These are phyloP conservation scores for Arthroderma sp. DNA, from an alignment of 2,329 filamentous ascomycete species.

Conservation along the genomic window DNA sequence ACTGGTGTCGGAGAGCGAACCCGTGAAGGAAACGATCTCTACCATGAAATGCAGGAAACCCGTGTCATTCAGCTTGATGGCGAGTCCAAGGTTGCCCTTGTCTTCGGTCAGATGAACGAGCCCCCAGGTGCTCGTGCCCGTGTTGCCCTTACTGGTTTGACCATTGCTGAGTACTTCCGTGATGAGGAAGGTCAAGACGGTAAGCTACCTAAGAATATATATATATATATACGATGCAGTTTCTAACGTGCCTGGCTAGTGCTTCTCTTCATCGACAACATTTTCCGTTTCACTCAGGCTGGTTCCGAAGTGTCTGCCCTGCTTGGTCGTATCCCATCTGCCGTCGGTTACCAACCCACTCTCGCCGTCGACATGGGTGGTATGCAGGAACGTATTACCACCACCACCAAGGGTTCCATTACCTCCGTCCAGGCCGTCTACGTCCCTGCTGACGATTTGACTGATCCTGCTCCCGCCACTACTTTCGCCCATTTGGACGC, in stretches of 20 bases:
- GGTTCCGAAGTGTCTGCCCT: constrained; percentile 99
- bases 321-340: constrained; percentile 98
- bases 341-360: constrained; percentile 99
- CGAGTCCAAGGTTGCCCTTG: constrained; percentile 97
- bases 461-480: constrained; percentile 96
- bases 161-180: constrained; percentile 63
- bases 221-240: neutral
- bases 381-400: constrained; percentile 99
- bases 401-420: constrained; percentile 98
- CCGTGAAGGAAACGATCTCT: constrained; percentile 99
- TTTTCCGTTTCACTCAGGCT: constrained; percentile 99
- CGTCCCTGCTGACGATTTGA: constrained; percentile 99
- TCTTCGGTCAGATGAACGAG: constrained; percentile 99
- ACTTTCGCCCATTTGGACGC: constrained; percentile 99
- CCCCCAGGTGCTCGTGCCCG: constrained; percentile 98
- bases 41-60: constrained; percentile 99
- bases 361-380: constrained; percentile 97
- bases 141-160: constrained; percentile 88
- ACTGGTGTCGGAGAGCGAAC: constrained; percentile 99
- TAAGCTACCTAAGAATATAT: constrained; percentile 29
- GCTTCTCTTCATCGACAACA: constrained; percentile 99
- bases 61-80: constrained; percentile 98
- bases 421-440: constrained; percentile 99
- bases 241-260: constrained; percentile 39
- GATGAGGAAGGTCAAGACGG: constrained; percentile 76